Evolutionary conservation across 208 protist genomes (phyloP), one percentile per base, ranked within the genome.

Genomic region (Wallacemonas collosoma): DNA sequence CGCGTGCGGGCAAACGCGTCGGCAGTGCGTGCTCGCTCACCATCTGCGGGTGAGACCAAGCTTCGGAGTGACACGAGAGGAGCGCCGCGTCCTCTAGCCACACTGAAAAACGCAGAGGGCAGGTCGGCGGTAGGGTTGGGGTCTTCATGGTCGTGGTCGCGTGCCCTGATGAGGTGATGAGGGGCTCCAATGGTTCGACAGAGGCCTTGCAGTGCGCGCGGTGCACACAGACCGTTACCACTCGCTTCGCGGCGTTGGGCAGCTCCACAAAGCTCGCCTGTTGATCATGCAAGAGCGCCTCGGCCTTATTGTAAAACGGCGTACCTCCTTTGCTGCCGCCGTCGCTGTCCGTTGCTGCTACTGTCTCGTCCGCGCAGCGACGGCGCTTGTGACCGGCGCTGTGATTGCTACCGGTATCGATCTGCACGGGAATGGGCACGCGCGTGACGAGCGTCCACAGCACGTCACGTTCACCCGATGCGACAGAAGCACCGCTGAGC

Each of bases 161-260:
- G 6, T 4, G 2, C 40, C 6, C 45, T 0, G 45, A 14, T 12
- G 45, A 50, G 45, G 45, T 12, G 26, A 26, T 26, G 11, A 65
- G 60, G 2, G 44, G 70, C 54, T 76, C 70, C 55, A 62, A 71
- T 1, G 65, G 2, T 9, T 65, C n/a, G 9, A 57, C 54, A 2
- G 66, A 60, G 8, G 53, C 68, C 35, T 76, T 79, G 71, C 86
- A 90, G 72, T 81, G 82, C 1, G 89, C 83, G 41, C 83, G 85
- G 58, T 95, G 87, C 2, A 88, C 80, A 2, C 82, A 79, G 17
- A 95, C 55, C 26, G 79, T 83, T 11, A 93, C 87, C 6, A 74
- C 44, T 14, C 56, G 17, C 57, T 69, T 62, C n/a, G 66, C 67
- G 41, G 72, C 56, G 40, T 60, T 44, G 2, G 63, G 55, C 35